Evolutionary conservation across 2,329 filamentous ascomycete genomes (phyloP), one percentile per base, ranked within the genome.

Genomic region (Chaetomium strumarium): DNA sequence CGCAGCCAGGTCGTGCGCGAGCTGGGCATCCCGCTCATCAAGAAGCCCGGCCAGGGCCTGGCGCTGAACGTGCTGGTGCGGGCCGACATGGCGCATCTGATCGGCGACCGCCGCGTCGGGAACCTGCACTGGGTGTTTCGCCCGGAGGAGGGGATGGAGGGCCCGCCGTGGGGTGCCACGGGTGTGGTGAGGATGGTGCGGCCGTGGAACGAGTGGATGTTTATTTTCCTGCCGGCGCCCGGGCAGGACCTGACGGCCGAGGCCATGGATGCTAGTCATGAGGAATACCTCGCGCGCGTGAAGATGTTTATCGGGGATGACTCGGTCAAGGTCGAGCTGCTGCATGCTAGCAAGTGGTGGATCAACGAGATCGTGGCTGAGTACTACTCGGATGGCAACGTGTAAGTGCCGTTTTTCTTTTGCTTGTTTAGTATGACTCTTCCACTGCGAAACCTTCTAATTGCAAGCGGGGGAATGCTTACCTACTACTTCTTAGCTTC

Each of bases 121-220:
- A 84, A 83, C 60, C 68, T 85, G 16, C 81, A 85, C 62, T 83
- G 79, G 75, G 68, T 81, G 1, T 69, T 84, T 61, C 73, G 76
- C 56, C 80, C 81, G 0, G 76, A 80, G 52, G 75, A 80, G 52
- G 24, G 24, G 7, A 64, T 64, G 2, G 74, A 80, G 49, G 67
- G 75, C 49, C 75, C 76, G 0, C 68, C 68, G 0, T 83, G 77
- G 65, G 78, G 71, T 0, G 79, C 75, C 73, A 67, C 68, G 31
- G 66, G 64, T 3, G 65, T 80, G 57, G 69, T 75, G 2, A 70
- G 82, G 20, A 84, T 85, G 80, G 79, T 85, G 5, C 80, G 77
- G 66, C 75, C 80, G 0, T 85, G 81, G 81, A 62, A 77, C 57
- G 77, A 85, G 67, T 85, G 80, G 80, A 72, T 80, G 68, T 78